Evolutionary conservation across 306 rosid species (phyloP).

Genomic region (Boehmeria nivea): DNA sequence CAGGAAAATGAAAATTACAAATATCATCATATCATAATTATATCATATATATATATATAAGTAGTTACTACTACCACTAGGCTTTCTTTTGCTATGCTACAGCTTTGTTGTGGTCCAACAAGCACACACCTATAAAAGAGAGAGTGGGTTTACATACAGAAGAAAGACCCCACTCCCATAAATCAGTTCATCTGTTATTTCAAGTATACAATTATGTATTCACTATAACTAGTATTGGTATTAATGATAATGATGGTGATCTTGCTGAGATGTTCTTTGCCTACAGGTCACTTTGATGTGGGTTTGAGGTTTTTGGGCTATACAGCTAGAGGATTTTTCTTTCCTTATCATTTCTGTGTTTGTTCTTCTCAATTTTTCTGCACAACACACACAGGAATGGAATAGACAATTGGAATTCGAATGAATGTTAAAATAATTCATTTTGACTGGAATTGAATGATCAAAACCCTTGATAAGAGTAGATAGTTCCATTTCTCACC

Average conservation of each 20-base stretch:
- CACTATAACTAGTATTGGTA: constrained; percentile 63
- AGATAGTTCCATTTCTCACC: constrained; percentile 30
- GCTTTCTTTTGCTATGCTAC: constrained; percentile 7
- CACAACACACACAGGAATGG: constrained; percentile 20
- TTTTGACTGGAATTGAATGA: not conserved
- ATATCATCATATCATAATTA: too few relatives aligned
- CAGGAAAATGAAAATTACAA: too few relatives aligned
- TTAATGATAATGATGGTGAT: constrained; percentile 35
- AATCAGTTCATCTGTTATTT: constrained; percentile 53
- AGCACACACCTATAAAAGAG: constrained; percentile 25
- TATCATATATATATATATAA: not conserved
- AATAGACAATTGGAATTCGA: not conserved
- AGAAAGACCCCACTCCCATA: constrained; percentile 38
- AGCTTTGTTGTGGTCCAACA: constrained; percentile 32
- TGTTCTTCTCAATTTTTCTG: constrained; percentile 52
- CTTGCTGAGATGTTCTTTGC: constrained; percentile 44
- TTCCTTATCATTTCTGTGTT: too few relatives aligned
- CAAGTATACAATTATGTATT: constrained; percentile 64
- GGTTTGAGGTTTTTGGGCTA: constrained; percentile 53
- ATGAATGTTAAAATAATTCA: not conserved
- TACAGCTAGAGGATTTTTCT: too few relatives aligned
- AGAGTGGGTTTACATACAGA: constrained; percentile 21
- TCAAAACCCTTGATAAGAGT: not conserved
- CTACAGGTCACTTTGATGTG: constrained; percentile 44
- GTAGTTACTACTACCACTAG: not conserved